Evolutionary conservation across 495 filamentous ascomycete genomes (phyloP).

Genomic region (Penicillium alfredii): DNA sequence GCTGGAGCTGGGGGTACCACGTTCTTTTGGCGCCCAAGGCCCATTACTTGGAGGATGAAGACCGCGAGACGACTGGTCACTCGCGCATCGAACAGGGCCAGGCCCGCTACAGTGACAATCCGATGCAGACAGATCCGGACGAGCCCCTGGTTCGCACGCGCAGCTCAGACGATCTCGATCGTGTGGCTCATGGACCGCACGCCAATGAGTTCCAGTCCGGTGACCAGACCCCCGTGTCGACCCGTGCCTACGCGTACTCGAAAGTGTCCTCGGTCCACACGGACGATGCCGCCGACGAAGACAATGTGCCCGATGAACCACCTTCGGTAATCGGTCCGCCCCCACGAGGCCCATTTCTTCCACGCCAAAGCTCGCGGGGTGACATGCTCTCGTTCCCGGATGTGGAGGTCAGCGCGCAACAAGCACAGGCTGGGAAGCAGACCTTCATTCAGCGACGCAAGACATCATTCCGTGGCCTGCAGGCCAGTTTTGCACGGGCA

Average conservation of each 20-base stretch:
- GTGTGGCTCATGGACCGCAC: constrained; percentile 13
- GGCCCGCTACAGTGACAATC: constrained; percentile 58
- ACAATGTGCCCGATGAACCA: constrained; percentile 20
- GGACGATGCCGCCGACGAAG: constrained; percentile 14
- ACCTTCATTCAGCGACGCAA: constrained; percentile 23
- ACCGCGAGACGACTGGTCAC: constrained; percentile 44
- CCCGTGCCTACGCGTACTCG: constrained; percentile 29
- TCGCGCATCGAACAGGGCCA: constrained; percentile 57
- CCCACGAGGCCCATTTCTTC: constrained; percentile 35
- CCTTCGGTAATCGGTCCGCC: constrained; percentile 28
- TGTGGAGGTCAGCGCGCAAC: constrained; percentile 28
- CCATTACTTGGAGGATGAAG: constrained; percentile 52
- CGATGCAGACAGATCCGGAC: constrained; percentile 39
- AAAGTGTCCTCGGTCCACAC: constrained; percentile 28
- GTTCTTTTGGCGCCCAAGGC: constrained; percentile 77
- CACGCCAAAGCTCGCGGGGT: constrained; percentile 32
- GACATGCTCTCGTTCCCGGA: constrained; percentile 42
- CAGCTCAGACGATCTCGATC: constrained; percentile 22
- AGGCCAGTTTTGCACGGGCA: constrained; percentile 12
- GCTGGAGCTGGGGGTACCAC: constrained; percentile 98
- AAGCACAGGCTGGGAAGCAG: constrained; percentile 12
- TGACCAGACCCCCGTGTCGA: constrained; percentile 37
- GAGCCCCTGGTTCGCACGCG: constrained; percentile 38
- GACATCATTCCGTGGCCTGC: constrained; percentile 14
- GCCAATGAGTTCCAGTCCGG: constrained; percentile 34